These are phyloP conservation scores for Globisporangium canariense DNA, from an alignment of 352 stramenopile genomes.

Conservation along the genomic window DNA sequence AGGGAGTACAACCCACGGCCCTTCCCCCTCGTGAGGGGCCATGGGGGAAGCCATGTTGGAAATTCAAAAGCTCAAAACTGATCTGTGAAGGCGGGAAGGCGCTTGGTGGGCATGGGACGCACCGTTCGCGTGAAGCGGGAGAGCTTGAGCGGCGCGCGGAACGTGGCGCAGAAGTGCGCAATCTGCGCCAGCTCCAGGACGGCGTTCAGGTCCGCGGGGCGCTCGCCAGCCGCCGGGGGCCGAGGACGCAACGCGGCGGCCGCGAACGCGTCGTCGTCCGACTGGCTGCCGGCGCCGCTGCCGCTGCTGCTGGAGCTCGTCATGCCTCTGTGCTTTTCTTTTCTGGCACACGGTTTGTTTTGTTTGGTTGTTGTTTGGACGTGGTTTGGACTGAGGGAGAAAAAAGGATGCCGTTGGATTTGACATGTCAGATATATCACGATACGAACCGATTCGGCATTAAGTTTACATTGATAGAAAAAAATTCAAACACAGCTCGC, in stretches of 20 bases:
- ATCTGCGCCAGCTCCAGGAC: constrained; percentile 64
- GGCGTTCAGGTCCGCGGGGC: constrained; percentile 28
- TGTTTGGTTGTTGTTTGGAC: background rate
- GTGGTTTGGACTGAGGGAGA: no score
- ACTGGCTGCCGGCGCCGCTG: constrained; percentile 42
- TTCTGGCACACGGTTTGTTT: constrained; percentile 6
- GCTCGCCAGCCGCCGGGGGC: constrained; percentile 9
- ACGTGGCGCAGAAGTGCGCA: constrained; percentile 72
- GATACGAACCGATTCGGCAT: no score
- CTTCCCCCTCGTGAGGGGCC: background rate
- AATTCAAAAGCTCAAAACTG: constrained; percentile 10
- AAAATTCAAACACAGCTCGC: no score
- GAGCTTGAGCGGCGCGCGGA: constrained; percentile 68
- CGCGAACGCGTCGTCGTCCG: constrained; percentile 31
- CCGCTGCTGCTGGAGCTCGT: constrained; percentile 38
- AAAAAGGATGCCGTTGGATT: no score
- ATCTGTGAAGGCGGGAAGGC: background rate
- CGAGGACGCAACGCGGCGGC: constrained; percentile 1
- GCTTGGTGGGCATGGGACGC: constrained; percentile 14
- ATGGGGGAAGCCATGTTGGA: background rate
- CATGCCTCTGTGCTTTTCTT: constrained; percentile 13
- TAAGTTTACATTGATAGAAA: no score
- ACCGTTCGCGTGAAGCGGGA: constrained; percentile 73
- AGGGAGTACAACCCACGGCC: background rate
- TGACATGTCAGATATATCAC: no score